phyloP scores from a whole-genome alignment of 2,329 filamentous ascomycete species.

The Thyridium curvatum region DNA sequence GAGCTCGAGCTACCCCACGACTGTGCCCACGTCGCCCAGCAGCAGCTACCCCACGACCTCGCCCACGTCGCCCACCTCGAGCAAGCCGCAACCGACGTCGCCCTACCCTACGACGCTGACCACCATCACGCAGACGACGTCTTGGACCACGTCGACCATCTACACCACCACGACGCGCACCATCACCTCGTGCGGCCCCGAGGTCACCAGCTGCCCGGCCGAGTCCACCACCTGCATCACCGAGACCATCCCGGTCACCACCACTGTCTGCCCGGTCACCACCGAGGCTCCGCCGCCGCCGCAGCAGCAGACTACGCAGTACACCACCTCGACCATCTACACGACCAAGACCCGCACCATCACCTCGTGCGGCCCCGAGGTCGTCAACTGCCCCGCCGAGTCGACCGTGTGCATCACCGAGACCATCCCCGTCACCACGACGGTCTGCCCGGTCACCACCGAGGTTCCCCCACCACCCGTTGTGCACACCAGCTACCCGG shows the following conservation, averaged over 20 bases:
- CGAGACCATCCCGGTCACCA: constrained; percentile 3
- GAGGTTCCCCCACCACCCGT: too few species aligned
- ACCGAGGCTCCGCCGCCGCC: too few species aligned
- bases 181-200: constrained; percentile 12
- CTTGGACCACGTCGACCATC: constrained; percentile 24
- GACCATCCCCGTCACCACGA: constrained; percentile 35
- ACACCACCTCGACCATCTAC: constrained; percentile 46
- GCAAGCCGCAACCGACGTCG: too few species aligned
- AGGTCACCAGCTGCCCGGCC: constrained; percentile 13
- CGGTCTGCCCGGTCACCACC: constrained; percentile 28
- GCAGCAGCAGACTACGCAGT: too few species aligned
- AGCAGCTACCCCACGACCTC: too few species aligned
- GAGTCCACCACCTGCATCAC: constrained; percentile 4
- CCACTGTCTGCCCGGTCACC: not conserved
- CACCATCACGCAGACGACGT: too few species aligned
- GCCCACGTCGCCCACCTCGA: too few species aligned
- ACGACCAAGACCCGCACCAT: constrained; percentile 53
- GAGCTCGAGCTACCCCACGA: too few species aligned
- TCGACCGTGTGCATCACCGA: constrained; percentile 30
- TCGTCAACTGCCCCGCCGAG: constrained; percentile 54
- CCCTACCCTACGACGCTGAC: too few species aligned
- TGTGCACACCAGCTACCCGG: too few species aligned
- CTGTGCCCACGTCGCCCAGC: too few species aligned
- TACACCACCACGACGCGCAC: constrained; percentile 33
- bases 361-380: constrained; percentile 53